Evolutionary conservation across 1,139 yeast species (phyloP), one percentile per base, ranked within the genome.

Genomic region (Zhuliangozyma parablackwelliae): DNA sequence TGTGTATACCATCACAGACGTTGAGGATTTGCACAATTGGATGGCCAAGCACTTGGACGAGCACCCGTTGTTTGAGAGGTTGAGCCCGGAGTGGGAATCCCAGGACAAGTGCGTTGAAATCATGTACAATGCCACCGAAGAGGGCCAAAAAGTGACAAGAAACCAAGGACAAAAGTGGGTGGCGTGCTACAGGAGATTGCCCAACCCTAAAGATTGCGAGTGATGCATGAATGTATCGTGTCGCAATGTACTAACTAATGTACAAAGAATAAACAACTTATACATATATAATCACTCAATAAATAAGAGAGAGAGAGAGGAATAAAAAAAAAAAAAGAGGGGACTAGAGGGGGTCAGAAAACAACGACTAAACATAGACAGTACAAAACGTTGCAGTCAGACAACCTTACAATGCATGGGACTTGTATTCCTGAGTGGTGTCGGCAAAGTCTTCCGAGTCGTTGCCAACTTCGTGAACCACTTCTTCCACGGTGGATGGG

Each of bases 1-100:
- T 12, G 64, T 90, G 24, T 94, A 92, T 60, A 92, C 98, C 3
- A 92, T 92, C 49, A 94, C 99, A 1, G 99, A 92, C 59, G 99
- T 92, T 33, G 75, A 82, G 53, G 98, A 92, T 58, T 69, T 94
- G 47, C 97, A 92, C 58, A 69, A 81, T 29, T 92, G 99, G 99
- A 92, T 92, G 98, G 96, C 82, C 16, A 74, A 78, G 52, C 98
- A 94, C 61, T 65, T 92, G 43, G 90, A 84, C 37, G 85, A 76
- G 40, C 99, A 92, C 60, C 97, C 97, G 9, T 63, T 92, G 53
- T 92, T 92, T 58, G 88, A 83, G 61, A 75, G 97, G 50, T 72
- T 89, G 50, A 66, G 77, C 35, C 69, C 77, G 45, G 88, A 84
- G 46, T 89, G 95, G 88, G 97, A 89, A 61, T 60, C 62, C 3